Base-by-base conservation (phyloP, 2,329 filamentous ascomycete species). In the Colletotrichum sp. region DNA sequence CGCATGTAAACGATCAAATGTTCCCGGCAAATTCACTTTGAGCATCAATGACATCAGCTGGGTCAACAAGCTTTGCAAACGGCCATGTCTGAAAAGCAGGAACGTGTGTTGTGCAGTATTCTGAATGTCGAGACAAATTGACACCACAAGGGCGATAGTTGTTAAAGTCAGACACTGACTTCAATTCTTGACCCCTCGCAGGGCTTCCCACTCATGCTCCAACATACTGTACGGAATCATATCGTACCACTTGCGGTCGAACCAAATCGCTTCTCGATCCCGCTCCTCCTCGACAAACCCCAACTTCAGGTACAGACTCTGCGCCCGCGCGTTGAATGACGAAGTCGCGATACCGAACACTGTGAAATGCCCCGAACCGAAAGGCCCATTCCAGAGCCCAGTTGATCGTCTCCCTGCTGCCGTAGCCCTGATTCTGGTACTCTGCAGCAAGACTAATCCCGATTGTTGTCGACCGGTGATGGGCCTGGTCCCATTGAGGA, bases 21-120 rank as follows among this genome's bases (percentile, higher is more conserved):
- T 21, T 5, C 21, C 7, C 15, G 9, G 8, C 1, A 5, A 26
- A 6, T 59, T 59, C 4, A 28, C 16, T 28, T 13, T 59, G 44
- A 49, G 44, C n/a, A 49, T 21, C 44, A 21, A 49, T 49, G 44
- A 49, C 44, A 49, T 49, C 44, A 49, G 44, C 44, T 0, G 6
- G 44, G 2, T 0, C 0, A 21, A 5, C 6, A 7, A 21, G 6
- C 44, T 49, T 49, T 49, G 6, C 0, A 13, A 49, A 21, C 0
- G 0, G 2, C 5, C 18, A 44, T 3, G 9, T 6, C 18, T 6
- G 8, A 1, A n/a, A 44, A 44, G 3, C 39, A n/a, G 39, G 3
- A 44, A 12, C 5, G 3, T 4, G 39, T 44, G 18, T 6, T 10
- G 1, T n/a, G 18, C 18, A 6, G 5, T 0, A 2, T n/a, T 10